Evolutionary conservation across 192 early-diverging fungal species (phyloP).

Genomic region (Coemansia sp.): DNA sequence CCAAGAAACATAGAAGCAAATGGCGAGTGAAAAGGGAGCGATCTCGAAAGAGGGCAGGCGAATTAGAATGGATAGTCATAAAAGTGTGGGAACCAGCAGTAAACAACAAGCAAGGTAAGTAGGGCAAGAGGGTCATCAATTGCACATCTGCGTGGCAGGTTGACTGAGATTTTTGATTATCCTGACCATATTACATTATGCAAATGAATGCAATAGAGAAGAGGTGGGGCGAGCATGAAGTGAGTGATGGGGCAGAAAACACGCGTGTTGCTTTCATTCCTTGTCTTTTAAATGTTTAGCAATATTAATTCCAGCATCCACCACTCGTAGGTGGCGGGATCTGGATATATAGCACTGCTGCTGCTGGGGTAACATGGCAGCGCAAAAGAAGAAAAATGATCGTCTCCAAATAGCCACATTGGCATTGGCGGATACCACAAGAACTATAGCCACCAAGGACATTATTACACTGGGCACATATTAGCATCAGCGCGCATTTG

Average conservation of each 20-base stretch:
- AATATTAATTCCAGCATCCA: neutral
- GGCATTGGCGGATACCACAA: neutral
- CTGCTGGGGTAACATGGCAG: neutral
- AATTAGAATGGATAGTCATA: neutral
- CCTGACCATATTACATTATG: neutral
- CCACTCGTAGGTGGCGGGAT: neutral
- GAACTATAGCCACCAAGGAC: conserved; percentile 2
- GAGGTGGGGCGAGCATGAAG: neutral
- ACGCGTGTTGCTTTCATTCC: neutral
- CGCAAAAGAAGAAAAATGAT: neutral
- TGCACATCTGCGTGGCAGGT: conserved; percentile 2
- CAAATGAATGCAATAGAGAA: conserved; percentile 1
- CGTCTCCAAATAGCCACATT: conserved; percentile 1
- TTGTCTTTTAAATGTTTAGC: neutral
- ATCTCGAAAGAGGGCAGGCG: neutral
- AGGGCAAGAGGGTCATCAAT: conserved; percentile 4
- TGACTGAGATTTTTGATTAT: neutral
- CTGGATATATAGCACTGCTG: neutral
- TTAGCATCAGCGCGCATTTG: neutral
- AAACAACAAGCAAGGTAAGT: neutral
- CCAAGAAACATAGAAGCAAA: neutral
- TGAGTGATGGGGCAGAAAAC: neutral
- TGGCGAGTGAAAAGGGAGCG: neutral
- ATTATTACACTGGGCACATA: neutral
- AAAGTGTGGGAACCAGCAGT: conserved; percentile 2